Evolutionary conservation across 2,329 filamentous ascomycete species (phyloP), one percentile per base, ranked within the genome.

Genomic region (Verticillium longisporum): DNA sequence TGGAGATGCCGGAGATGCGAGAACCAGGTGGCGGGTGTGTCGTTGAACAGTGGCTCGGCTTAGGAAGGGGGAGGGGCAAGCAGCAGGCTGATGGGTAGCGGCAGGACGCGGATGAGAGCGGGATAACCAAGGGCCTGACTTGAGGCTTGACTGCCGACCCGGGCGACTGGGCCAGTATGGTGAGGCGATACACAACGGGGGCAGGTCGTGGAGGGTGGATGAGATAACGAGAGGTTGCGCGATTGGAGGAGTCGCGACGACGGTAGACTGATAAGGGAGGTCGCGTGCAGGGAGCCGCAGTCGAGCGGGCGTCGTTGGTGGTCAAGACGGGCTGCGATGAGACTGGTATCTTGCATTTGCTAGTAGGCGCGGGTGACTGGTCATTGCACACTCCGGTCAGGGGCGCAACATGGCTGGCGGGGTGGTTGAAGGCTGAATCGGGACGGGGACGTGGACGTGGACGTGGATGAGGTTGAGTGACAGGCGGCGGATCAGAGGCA

Each of bases 1-100:
- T 50, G 56, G 56, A 58, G 56, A 58, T 58, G 56, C 56, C 56
- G 56, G 56, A 58, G 37, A 50, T 58, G 56, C 37, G 15, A 41
- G 38, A 26, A 14, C 56, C 9, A 38, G 45, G 45, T 50, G 45
- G 45, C 9, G 45, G 45, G 18, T n/a, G 13, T 21, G 45, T 50
- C 18, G 45, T 21, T 11, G n/a, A 50, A 50, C n/a, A 50, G 45
- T 26, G 45, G 45, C 45, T 50, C 45, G 18, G 18, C n/a, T 4
- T 4, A 26, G 26, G 26, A 26, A 4, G 26, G 26, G 26, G 26
- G 26, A 26, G 26, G 26, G 45, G 45, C 6, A 7, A 50, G 15
- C n/a, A 50, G 45, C 45, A 26, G 18, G 45, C 21, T 18, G 18
- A 50, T n/a, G 9, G 15, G 18, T 21, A n/a, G n/a, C 18, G 18